phyloP scores from a whole-genome alignment of 805 yeast genomes.

The Hanseniaspora clermontiae region DNA sequence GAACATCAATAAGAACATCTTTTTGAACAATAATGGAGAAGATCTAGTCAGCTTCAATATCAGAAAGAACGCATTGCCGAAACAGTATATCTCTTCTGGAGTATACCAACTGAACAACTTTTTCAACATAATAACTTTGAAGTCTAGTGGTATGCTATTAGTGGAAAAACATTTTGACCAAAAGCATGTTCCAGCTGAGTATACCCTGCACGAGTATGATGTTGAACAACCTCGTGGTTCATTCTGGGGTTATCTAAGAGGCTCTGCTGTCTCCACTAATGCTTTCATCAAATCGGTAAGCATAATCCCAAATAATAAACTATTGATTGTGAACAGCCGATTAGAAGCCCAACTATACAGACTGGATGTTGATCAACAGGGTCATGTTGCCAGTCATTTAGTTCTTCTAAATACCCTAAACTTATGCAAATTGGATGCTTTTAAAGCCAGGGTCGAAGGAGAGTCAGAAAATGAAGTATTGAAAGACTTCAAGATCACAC shows the following conservation, averaged over 20 bases:
- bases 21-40: not conserved
- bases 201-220: not conserved
- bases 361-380: not conserved
- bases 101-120: constrained; percentile 1
- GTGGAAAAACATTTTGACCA: not conserved
- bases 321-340: not conserved
- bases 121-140: not conserved
- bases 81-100: not conserved
- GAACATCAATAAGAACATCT: not conserved
- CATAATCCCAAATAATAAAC: not conserved
- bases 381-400: not conserved
- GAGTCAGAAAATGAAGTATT: not conserved
- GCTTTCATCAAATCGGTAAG: not conserved
- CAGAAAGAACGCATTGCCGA: not conserved
- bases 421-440: not conserved
- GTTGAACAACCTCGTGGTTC: not conserved
- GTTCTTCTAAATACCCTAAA: not conserved
- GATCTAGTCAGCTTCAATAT: not conserved
- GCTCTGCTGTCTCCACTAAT: not conserved
- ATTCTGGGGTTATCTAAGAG: not conserved
- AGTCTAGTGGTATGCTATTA: constrained; percentile 3
- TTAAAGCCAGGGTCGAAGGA: not conserved
- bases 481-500: not conserved
- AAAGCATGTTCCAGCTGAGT: not conserved
- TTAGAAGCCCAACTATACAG: not conserved